These are phyloP conservation scores for Colletotrichum viniferum DNA, from an alignment of 2,329 filamentous ascomycete genomes.

Conservation along the genomic window DNA sequence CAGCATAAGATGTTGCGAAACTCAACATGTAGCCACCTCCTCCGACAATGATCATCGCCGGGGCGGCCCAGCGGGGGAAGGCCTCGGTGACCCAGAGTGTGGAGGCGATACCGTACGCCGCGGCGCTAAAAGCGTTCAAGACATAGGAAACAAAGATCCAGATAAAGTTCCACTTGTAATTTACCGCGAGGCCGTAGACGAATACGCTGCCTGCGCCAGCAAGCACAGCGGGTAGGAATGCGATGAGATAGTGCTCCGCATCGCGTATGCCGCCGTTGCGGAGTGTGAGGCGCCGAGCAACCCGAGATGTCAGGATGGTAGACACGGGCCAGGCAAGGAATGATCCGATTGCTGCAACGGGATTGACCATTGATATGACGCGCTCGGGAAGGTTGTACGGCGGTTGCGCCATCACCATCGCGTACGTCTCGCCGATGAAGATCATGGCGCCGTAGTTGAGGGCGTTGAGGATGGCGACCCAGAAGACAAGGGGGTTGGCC, in stretches of 20 bases:
- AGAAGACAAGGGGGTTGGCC: slow-evolving; percentile 30
- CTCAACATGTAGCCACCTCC: slow-evolving; percentile 17
- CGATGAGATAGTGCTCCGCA: slow-evolving; percentile 29
- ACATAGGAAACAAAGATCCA: slow-evolving; percentile 14
- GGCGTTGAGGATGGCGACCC: slow-evolving; percentile 28
- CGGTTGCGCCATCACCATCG: slow-evolving; percentile 17
- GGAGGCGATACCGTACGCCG: slow-evolving; percentile 23
- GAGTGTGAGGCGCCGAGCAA: slow-evolving; percentile 26
- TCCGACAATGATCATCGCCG: slow-evolving; percentile 19
- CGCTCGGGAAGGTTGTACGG: slow-evolving; percentile 21
- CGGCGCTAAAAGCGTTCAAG: slow-evolving; percentile 26
- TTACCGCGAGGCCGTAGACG: slow-evolving; percentile 23
- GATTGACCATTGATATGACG: slow-evolving; percentile 14
- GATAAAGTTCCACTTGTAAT: slow-evolving; percentile 20
- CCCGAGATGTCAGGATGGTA: slow-evolving; percentile 22
- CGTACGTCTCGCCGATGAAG: slow-evolving; percentile 26
- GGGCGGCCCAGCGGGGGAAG: slow-evolving; percentile 29
- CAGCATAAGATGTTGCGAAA: neutral
- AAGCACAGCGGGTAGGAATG: slow-evolving; percentile 25
- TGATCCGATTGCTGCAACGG: slow-evolving; percentile 7
- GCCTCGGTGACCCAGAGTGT: slow-evolving; percentile 30
- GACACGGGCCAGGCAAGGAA: slow-evolving; percentile 23
- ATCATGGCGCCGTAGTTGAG: slow-evolving; percentile 28
- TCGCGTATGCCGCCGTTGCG: slow-evolving; percentile 28
- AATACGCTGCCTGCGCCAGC: slow-evolving; percentile 23